Conservation (phyloP, 495 filamentous ascomycete species). For the Neurospora sublineolata region DNA sequence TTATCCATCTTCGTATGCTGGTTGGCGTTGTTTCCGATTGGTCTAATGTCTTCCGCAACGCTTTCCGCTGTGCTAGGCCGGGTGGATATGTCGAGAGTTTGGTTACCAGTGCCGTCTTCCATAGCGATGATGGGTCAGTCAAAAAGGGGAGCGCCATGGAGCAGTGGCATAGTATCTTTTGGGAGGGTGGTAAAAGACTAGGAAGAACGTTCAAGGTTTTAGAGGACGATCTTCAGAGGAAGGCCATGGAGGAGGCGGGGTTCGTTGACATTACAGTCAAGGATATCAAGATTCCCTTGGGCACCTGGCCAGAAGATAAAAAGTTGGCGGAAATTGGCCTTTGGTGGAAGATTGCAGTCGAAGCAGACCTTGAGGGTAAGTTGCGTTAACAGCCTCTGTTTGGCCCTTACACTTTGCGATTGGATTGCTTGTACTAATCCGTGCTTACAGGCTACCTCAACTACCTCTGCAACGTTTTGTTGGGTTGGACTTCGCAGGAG, state of each 20-base stretch:
- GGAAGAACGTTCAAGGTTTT: neutral
- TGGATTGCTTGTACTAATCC: neutral
- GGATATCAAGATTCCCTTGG: constrained; percentile 36
- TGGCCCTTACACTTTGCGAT: neutral
- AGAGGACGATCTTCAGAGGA: constrained; percentile 15
- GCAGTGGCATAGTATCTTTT: constrained; percentile 1
- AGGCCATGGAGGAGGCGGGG: constrained; percentile 41
- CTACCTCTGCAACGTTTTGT: neutral
- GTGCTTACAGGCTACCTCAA: neutral
- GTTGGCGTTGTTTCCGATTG: constrained; percentile 41
- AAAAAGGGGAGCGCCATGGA: neutral
- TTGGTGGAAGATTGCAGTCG: neutral
- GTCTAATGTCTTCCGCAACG: constrained; percentile 28
- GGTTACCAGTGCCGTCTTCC: neutral
- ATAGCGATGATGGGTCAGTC: neutral
- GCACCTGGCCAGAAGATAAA: constrained; percentile 40
- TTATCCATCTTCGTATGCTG: constrained; percentile 42
- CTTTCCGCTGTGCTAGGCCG: constrained; percentile 7
- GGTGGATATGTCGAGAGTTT: constrained; percentile 2
- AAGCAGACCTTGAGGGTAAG: neutral
- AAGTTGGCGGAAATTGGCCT: constrained; percentile 23
- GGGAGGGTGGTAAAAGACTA: neutral
- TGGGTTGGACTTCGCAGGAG: neutral
- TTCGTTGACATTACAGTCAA: constrained; percentile 39
- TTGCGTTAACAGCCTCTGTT: neutral